These are phyloP conservation scores for Paecilomyces fulvus DNA, from an alignment of 2,329 filamentous ascomycete genomes.

Conservation along the genomic window DNA sequence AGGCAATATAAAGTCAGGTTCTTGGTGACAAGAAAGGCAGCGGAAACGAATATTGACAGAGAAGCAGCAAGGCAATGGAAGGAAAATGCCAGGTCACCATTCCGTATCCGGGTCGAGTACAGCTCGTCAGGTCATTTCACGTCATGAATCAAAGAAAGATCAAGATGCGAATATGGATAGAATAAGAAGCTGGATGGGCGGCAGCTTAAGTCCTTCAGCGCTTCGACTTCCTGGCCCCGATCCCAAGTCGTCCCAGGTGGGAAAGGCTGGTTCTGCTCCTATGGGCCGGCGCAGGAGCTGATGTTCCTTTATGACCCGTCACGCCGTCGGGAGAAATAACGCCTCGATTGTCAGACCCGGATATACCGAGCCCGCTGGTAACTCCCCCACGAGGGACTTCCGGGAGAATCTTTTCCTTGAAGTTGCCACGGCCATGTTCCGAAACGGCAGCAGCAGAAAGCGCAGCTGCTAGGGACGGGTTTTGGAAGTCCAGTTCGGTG, in stretches of 20 bases:
- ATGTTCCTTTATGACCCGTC: slow-evolving; percentile 11
- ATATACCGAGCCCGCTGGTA: slow-evolving; percentile 23
- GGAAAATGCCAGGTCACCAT: not conserved
- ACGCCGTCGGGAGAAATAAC: slow-evolving; percentile 28
- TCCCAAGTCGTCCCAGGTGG: slow-evolving; percentile 63
- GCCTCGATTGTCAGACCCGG: slow-evolving; percentile 42
- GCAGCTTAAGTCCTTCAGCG: slow-evolving; percentile 21
- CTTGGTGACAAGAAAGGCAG: not conserved
- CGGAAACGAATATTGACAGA: not conserved
- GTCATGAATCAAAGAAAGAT: not conserved
- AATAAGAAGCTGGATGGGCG: slow-evolving; percentile 20
- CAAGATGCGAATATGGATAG: slow-evolving; percentile 10
- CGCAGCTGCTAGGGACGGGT: slow-evolving; percentile 23
- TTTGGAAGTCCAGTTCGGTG: slow-evolving; percentile 36
- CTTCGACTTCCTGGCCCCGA: slow-evolving; percentile 52
- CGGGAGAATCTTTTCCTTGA: slow-evolving; percentile 24
- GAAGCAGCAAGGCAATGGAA: not conserved
- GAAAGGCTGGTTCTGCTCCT: slow-evolving; percentile 58
- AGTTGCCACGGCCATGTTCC: slow-evolving; percentile 13
- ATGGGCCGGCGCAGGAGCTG: slow-evolving; percentile 32
- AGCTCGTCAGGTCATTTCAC: not conserved
- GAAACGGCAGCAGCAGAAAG: slow-evolving; percentile 19
- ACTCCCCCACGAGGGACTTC: slow-evolving; percentile 23
- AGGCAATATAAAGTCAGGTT: not conserved
- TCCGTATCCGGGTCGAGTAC: not conserved